Evolutionary conservation across 1,284 basidiomycete genomes (phyloP).

Genomic region (Trametes versicolor): DNA sequence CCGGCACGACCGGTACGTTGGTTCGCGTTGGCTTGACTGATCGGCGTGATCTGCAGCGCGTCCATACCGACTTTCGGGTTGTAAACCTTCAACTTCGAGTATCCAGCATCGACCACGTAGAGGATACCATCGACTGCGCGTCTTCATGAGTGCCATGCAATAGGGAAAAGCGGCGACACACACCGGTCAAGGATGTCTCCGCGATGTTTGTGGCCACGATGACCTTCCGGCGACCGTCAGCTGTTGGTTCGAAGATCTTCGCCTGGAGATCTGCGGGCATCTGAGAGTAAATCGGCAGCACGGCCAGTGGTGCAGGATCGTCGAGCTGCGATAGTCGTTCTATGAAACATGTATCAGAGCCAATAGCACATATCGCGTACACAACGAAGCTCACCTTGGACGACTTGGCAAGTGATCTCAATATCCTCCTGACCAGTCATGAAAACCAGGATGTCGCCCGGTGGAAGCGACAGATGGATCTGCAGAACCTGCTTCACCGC

Average conservation of each 20-base stretch:
- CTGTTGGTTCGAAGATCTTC: conserved; percentile 95
- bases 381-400: conserved; percentile 68
- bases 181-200: conserved; percentile 95
- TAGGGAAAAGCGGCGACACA: not conserved
- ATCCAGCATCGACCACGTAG: conserved; percentile 96
- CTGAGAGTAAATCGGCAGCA: conserved; percentile 98
- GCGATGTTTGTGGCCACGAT: conserved; percentile 99
- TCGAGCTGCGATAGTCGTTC: conserved; percentile 93
- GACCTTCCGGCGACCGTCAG: conserved; percentile 95
- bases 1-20: conserved; percentile 97
- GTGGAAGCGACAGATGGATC: conserved; percentile 94
- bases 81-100: conserved; percentile 98
- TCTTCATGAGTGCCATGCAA: not conserved
- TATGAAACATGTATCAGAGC: conserved; percentile 52
- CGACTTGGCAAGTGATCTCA: conserved; percentile 92
- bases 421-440: conserved; percentile 99
- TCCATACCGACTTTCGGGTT: conserved; percentile 99
- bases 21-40: conserved; percentile 97
- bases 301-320: conserved; percentile 86
- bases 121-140: conserved; percentile 93
- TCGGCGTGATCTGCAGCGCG: conserved; percentile 97
- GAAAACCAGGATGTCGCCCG: conserved; percentile 97
- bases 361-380: conserved; percentile 30
- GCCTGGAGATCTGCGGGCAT: conserved; percentile 99
- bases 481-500: conserved; percentile 98